Base-by-base conservation (phyloP, 805 yeast species). In the Candida pini region DNA sequence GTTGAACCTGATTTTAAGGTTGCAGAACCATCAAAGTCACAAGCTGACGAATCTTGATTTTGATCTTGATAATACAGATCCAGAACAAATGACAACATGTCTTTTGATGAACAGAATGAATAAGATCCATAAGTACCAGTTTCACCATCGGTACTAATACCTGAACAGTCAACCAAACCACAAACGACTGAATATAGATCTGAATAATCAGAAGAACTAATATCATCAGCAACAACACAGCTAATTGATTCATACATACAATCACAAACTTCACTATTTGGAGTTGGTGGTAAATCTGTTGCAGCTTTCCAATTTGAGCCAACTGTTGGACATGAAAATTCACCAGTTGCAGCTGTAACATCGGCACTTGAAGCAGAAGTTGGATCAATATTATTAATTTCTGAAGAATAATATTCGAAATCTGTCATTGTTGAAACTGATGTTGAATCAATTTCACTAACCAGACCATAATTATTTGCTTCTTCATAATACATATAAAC, bases 401-500 rank as follows among this genome's bases (percentile, higher is more conserved):
- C 73, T 25, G 71, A 64, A 41, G 77, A 74, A 62, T 74, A 79
- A 67, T 81, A 68, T 54, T 62, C 54, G 66, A 67, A 83, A 61
- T 82, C 90, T 30, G 59, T 60, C 62, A 79, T 62, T 37, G 90
- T 81, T 33, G 65, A 58, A 40, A 78, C 81, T n/a, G 58, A 40
- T 21, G 63, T 64, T 45, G 56, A 58, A 43, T 63, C 64, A 34
- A 60, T 63, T 42, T 77, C 60, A 35, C 73, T 45, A 35, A 82
- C 89, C 54, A 82, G 70, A 66, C 94, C 90, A 54, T 81, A 82
- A 50, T 81, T 60, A 64, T 82, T 82, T 36, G 63, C 65, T 66
- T 83, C 90, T 66, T 83, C 71, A 63, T 76, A 83, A 66, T 82
- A 83, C 89, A 82, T 77, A 68, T 81, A 83, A 36, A 82, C 90